Percentiles rank a stretch among this genome's conserved stretches.
These are phyloP conservation scores for Zhuliangozyma parablackwelliae DNA, from an alignment of 1,139 yeast genomes.

Conservation along the genomic window DNA sequence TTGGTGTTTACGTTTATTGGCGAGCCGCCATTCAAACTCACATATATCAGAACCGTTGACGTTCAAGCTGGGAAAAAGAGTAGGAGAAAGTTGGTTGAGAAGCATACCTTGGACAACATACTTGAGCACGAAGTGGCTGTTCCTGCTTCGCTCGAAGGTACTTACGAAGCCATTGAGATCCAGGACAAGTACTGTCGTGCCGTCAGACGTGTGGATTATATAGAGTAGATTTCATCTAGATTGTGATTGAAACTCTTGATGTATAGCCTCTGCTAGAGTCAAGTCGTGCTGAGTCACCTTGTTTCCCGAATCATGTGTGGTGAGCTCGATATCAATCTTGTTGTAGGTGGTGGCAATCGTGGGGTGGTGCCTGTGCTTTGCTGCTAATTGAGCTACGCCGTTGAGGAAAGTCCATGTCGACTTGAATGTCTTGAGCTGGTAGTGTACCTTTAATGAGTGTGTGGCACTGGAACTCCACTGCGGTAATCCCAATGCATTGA, in stretches of 20 bases:
- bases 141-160: slow-evolving; percentile 82
- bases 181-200: slow-evolving; percentile 78
- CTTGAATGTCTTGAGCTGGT: slow-evolving; percentile 48
- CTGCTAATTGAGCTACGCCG: slow-evolving; percentile 57
- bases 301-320: slow-evolving; percentile 64
- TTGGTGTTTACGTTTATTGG: slow-evolving; percentile 65
- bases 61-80: slow-evolving; percentile 16
- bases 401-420: slow-evolving; percentile 65
- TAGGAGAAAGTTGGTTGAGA: slow-evolving; percentile 54
- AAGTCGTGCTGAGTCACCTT: slow-evolving; percentile 58
- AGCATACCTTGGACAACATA: slow-evolving; percentile 69
- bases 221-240: slow-evolving; percentile 11
- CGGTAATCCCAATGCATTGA: slow-evolving; percentile 10
- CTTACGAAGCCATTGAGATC: slow-evolving; percentile 86
- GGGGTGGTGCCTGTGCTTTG: slow-evolving; percentile 69
- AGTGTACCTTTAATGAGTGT: slow-evolving; percentile 15
- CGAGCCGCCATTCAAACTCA: slow-evolving; percentile 65
- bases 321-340: slow-evolving; percentile 49
- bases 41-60: slow-evolving; percentile 50
- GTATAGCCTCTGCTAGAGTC: slow-evolving; percentile 42
- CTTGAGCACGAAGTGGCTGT: slow-evolving; percentile 65
- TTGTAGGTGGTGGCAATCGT: slow-evolving; percentile 62
- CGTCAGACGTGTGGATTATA: slow-evolving; percentile 16
- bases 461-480: slow-evolving; percentile 11
- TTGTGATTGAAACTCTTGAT: slow-evolving; percentile 3